phyloP scores from a whole-genome alignment of 495 filamentous ascomycete genomes.

The Aspergillus carlsbadensis region DNA sequence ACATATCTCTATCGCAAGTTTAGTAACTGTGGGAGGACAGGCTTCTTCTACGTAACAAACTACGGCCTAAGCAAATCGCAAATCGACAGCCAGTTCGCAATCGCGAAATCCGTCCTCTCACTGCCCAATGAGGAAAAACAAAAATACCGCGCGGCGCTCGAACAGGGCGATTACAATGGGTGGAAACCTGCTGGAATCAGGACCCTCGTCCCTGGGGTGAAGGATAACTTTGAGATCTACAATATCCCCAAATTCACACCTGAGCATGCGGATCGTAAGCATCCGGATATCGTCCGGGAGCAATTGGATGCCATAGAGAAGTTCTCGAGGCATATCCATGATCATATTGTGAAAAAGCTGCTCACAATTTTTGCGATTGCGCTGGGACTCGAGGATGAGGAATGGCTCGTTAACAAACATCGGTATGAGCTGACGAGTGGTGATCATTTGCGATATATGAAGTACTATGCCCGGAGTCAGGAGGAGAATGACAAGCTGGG shows the following conservation, averaged over 20 bases:
- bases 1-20: neutral
- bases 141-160: conserved; percentile 44
- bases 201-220: conserved; percentile 30
- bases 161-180: conserved; percentile 46
- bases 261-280: conserved; percentile 34
- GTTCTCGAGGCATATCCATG: conserved; percentile 48
- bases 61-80: conserved; percentile 50
- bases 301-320: conserved; percentile 44
- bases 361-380: conserved; percentile 29
- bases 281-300: conserved; percentile 40
- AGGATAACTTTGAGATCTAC: conserved; percentile 56
- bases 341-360: conserved; percentile 44
- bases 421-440: conserved; percentile 46
- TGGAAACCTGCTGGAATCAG: conserved; percentile 24
- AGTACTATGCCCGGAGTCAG: conserved; percentile 43
- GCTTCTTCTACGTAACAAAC: conserved; percentile 52
- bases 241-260: conserved; percentile 54
- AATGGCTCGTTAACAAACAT: conserved; percentile 49
- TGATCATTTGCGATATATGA: conserved; percentile 56
- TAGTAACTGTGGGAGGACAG: conserved; percentile 3
- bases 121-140: conserved; percentile 52
- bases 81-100: conserved; percentile 51
- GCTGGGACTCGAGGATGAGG: conserved; percentile 50
- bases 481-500: conserved; percentile 45
- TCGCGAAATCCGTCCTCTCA: conserved; percentile 46